phyloP scores from a whole-genome alignment of 257 asterid species.

The Linaria vulgaris region DNA sequence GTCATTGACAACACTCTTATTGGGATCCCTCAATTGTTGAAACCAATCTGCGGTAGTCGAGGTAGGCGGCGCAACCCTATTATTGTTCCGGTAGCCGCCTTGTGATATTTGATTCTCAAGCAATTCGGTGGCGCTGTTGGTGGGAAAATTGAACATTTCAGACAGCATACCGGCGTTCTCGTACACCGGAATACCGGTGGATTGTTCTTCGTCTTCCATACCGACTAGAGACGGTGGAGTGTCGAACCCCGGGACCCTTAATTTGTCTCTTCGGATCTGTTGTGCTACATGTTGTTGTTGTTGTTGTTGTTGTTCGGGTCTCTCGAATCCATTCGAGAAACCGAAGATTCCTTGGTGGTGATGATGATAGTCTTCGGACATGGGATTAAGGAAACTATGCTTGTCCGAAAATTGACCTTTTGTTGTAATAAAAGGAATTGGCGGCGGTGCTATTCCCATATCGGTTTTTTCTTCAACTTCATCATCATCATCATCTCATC shows the following conservation, averaged over 20 bases:
- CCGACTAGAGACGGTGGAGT: constrained; percentile 42
- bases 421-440: constrained; percentile 32
- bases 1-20: constrained; percentile 28
- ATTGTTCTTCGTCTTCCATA: constrained; percentile 50
- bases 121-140: constrained; percentile 46
- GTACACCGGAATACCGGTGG: constrained; percentile 60
- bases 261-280: constrained; percentile 89
- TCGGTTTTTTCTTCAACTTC: constrained; percentile 39
- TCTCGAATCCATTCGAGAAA: constrained; percentile 92
- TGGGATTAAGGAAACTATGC: constrained; percentile 35
- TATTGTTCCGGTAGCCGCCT: constrained; percentile 49
- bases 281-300: constrained; percentile 68
- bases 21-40: constrained; percentile 38
- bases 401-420: constrained; percentile 33
- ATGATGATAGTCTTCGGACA: constrained; percentile 94
- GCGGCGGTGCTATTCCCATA: constrained; percentile 58
- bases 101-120: constrained; percentile 56
- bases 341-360: constrained; percentile 74
- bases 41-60: constrained; percentile 48
- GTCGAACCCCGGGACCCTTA: constrained; percentile 71
- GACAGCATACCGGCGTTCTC: constrained; percentile 82
- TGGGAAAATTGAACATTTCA: constrained; percentile 79
- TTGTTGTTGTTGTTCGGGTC: constrained; percentile 59
- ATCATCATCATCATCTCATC: constrained; percentile 41
- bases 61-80: constrained; percentile 21